phyloP scores from a whole-genome alignment of 257 asterid species.

The Nicotiana paniculata region DNA sequence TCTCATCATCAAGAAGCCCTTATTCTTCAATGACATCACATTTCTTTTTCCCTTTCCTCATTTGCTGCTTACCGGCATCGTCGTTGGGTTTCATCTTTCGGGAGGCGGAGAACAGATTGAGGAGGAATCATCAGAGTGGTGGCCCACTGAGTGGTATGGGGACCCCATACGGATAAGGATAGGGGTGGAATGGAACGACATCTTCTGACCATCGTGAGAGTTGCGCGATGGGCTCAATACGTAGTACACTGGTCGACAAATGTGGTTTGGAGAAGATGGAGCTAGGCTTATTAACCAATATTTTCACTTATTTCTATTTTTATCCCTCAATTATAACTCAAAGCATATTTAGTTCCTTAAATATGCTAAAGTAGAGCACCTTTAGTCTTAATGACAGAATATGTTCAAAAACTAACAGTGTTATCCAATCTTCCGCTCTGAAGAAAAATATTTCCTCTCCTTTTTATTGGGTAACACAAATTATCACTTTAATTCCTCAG shows the following conservation, averaged over 20 bases:
- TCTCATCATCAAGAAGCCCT: slow-evolving; percentile 67
- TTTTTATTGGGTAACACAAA: too few species aligned
- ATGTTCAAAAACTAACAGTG: too few species aligned
- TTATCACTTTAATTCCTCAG: too few species aligned
- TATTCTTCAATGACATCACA: slow-evolving; percentile 91
- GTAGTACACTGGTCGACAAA: slow-evolving; percentile 59
- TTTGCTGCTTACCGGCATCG: slow-evolving; percentile 24
- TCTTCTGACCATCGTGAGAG: slow-evolving; percentile 85
- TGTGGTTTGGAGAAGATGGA: slow-evolving; percentile 81
- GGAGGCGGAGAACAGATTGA: slow-evolving; percentile 74
- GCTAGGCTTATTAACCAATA: slow-evolving; percentile 30
- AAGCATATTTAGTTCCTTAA: too few species aligned
- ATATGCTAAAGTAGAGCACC: too few species aligned
- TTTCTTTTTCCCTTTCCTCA: slow-evolving; percentile 36
- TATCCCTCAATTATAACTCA: too few species aligned
- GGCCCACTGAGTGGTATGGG: slow-evolving; percentile 74
- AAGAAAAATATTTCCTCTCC: too few species aligned
- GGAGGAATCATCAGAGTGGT: slow-evolving; percentile 82
- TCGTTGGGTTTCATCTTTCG: slow-evolving; percentile 61
- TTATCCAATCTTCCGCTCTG: too few species aligned
- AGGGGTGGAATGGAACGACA: slow-evolving; percentile 78
- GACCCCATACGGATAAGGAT: slow-evolving; percentile 63
- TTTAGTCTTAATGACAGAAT: too few species aligned
- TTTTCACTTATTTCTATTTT: too few species aligned
- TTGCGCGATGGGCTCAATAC: slow-evolving; percentile 94